Evolutionary conservation across 257 asterid species (phyloP).

Genomic region (Schizonepeta tenuifolia): DNA sequence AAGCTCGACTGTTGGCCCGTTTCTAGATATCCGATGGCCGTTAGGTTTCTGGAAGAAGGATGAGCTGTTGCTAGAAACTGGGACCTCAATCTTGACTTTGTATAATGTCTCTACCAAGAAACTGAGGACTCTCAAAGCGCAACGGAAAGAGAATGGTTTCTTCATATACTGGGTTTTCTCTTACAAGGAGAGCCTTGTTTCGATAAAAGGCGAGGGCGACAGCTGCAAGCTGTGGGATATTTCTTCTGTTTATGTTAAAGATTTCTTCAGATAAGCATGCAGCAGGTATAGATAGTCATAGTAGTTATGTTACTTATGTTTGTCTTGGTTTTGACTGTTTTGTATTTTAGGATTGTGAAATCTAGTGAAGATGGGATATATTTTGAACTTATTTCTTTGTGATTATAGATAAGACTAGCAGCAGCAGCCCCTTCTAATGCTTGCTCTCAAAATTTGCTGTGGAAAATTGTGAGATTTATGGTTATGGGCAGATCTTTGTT

Average conservation of each 20-base stretch:
- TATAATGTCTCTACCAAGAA: conserved; percentile 31
- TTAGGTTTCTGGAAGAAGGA: conserved; percentile 49
- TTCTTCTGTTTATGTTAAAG: conserved; percentile 30
- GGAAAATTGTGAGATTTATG: too few species aligned
- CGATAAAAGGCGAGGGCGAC: conserved; percentile 32
- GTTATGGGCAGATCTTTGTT: too few species aligned
- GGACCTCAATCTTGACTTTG: conserved; percentile 29
- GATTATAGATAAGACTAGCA: too few species aligned
- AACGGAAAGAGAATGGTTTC: conserved; percentile 32
- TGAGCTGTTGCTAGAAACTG: conserved; percentile 44
- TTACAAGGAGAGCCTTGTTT: conserved; percentile 53
- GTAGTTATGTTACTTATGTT: neutral
- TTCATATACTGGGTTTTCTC: conserved; percentile 37
- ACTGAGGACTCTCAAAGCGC: conserved; percentile 32
- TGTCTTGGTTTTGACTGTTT: neutral
- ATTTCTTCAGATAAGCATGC: conserved; percentile 27
- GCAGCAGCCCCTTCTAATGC: too few species aligned
- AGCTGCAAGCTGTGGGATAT: conserved; percentile 36
- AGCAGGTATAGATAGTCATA: conserved; percentile 19
- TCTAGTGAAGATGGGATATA: neutral
- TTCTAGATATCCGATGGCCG: conserved; percentile 42
- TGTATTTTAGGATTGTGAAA: neutral
- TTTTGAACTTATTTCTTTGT: neutral
- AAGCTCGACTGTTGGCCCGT: conserved; percentile 39
- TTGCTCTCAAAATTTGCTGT: too few species aligned